These are phyloP conservation scores for Entomortierella lignicola DNA, from an alignment of 192 early-diverging fungal genomes.

Conservation along the genomic window DNA sequence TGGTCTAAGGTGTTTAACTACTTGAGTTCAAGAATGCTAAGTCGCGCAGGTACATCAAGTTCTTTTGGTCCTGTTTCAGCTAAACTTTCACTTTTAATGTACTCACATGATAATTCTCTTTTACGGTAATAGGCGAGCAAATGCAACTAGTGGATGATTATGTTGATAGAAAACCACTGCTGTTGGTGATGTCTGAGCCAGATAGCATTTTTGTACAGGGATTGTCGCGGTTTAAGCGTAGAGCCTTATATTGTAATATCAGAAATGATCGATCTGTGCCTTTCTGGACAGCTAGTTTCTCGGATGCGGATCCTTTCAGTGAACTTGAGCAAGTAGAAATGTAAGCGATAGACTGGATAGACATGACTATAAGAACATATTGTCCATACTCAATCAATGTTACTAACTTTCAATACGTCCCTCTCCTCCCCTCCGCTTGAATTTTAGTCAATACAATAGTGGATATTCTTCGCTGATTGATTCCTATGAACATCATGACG, in stretches of 20 bases:
- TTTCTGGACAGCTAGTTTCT: conserved; percentile 69
- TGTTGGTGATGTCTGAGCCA: conserved; percentile 55
- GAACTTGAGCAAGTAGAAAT: conserved; percentile 54
- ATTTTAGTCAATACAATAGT: conserved; percentile 35
- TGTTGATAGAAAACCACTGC: conserved; percentile 45
- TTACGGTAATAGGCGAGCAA: conserved; percentile 48
- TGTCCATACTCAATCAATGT: too few species aligned
- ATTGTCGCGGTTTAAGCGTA: conserved; percentile 56
- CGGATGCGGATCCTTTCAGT: conserved; percentile 58
- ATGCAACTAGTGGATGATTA: conserved; percentile 57
- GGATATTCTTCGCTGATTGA: conserved; percentile 52
- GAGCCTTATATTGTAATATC: conserved; percentile 61
- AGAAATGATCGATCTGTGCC: conserved; percentile 67
- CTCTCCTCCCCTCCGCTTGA: too few species aligned
- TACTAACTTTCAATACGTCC: too few species aligned
- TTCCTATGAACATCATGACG: conserved; percentile 35
- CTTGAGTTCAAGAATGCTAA: conserved; percentile 52
- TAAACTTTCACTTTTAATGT: too few species aligned
- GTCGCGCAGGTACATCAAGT: conserved; percentile 55
- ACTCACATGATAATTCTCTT: neutral
- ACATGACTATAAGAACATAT: too few species aligned
- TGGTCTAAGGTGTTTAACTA: conserved; percentile 55
- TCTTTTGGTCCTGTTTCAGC: neutral
- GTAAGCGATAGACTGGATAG: conserved; percentile 41
- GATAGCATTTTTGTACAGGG: conserved; percentile 55